These are phyloP conservation scores for Laetiporus sulphureus DNA, from an alignment of 1,284 basidiomycete genomes.

Conservation along the genomic window DNA sequence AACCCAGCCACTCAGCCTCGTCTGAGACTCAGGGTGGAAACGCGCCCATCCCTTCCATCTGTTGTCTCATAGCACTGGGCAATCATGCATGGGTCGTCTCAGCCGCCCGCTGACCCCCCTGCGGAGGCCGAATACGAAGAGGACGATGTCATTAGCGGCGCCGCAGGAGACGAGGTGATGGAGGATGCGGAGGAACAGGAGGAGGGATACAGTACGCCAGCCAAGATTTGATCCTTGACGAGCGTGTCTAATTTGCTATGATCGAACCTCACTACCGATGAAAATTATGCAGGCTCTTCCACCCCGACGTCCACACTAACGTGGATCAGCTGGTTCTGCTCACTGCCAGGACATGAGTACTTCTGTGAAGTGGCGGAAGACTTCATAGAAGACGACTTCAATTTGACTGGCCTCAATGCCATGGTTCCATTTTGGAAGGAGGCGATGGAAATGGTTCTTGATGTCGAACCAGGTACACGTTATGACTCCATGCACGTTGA, in stretches of 20 bases:
- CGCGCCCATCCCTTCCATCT: conserved; percentile 12
- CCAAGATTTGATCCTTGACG: conserved; percentile 8
- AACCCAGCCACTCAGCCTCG: conserved; percentile 7
- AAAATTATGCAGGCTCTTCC: conserved; percentile 58
- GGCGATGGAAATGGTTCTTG: conserved; percentile 99
- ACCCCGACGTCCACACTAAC: conserved; percentile 85
- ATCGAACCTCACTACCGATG: not conserved
- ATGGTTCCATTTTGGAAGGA: conserved; percentile 99
- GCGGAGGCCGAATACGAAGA: conserved; percentile 18
- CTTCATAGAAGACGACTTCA: conserved; percentile 99
- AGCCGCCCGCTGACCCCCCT: conserved; percentile 12
- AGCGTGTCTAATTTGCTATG: not conserved
- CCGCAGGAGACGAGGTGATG: conserved; percentile 29
- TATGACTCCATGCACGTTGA: conserved; percentile 11
- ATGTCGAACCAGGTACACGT: conserved; percentile 91
- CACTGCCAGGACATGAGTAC: conserved; percentile 97
- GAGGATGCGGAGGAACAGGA: conserved; percentile 27
- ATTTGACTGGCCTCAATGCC: conserved; percentile 90
- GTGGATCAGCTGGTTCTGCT: conserved; percentile 99
- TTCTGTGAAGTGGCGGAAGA: conserved; percentile 98
- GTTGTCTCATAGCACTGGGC: conserved; percentile 5
- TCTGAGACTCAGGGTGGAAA: conserved; percentile 9
- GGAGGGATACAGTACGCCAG: conserved; percentile 29
- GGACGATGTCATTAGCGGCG: conserved; percentile 23
- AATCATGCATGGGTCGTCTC: conserved; percentile 22